Percentiles rank a stretch among this genome's conserved stretches.
Conservation (phyloP, 768 basidiomycete species). For the Tulasnella sp. region DNA sequence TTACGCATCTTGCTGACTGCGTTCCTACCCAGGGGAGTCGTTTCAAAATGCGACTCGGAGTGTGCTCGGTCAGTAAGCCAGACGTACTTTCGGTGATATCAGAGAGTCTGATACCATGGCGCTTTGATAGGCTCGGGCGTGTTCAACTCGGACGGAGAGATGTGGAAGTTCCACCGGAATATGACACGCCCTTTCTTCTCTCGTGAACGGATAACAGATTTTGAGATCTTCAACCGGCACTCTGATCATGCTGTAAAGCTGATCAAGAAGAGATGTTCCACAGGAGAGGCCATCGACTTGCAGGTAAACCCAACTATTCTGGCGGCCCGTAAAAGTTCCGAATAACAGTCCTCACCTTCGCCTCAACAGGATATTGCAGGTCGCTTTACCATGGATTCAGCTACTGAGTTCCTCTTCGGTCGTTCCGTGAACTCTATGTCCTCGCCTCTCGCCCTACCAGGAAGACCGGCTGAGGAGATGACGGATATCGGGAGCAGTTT, state of each 20-base stretch:
- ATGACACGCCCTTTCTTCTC: slow-evolving; percentile 65
- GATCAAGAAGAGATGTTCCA: slow-evolving; percentile 31
- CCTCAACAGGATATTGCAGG: slow-evolving; percentile 40
- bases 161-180: slow-evolving; percentile 50
- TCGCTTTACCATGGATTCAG: slow-evolving; percentile 52
- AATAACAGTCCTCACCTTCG: no score
- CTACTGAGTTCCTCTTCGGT: no score
- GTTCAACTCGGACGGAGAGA: no score
- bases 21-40: not conserved
- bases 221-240: no score
- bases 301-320: slow-evolving; percentile 35
- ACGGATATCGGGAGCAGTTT: not conserved
- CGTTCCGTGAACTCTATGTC: slow-evolving; percentile 47
- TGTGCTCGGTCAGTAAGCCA: slow-evolving; percentile 22
- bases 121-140: slow-evolving; percentile 46
- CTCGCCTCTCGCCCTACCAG: slow-evolving; percentile 28
- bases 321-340: no score
- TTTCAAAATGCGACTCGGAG: slow-evolving; percentile 18
- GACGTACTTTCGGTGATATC: not conserved
- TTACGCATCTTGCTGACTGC: not conserved
- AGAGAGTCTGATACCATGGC: no score
- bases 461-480: slow-evolving; percentile 27
- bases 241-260: slow-evolving; percentile 36
- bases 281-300: slow-evolving; percentile 45
- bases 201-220: slow-evolving; percentile 47